Evolutionary conservation across 106 monocot species (phyloP), one percentile per base, ranked within the genome.

Genomic region (Acanthochlamys bracteata): DNA sequence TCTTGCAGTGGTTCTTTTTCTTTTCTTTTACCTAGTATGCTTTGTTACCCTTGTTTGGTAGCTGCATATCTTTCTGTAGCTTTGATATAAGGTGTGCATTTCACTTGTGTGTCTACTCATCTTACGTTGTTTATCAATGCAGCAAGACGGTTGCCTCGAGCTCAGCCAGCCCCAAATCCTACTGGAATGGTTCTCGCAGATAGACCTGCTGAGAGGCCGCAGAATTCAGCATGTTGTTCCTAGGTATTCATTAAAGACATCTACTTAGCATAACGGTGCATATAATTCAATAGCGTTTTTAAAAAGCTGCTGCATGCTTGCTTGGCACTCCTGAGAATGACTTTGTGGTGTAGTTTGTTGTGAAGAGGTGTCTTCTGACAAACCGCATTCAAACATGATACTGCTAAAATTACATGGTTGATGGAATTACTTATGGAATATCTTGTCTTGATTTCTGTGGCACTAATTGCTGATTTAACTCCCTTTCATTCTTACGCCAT

Each of bases 91-190:
- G 33, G 33, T 6, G 4, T 33, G 33, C 10, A 33, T 40, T 62
- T 62, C 17, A 13, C 41, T 1, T 62, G 39, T 12, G 17, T 49
- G 10, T 14, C 17, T 49, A 49, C 9, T 49, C 49, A 49, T 2
- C 2, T 12, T 10, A 49, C 49, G 4, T 4, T 17, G 12, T 49
- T 66, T 7, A n/a, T 16, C 25, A 7, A 46, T 25, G 41, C 73
- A 73, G 73, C 73, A 49, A 73, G 57, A 65, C 25, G 73, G 27
- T 66, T 73, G 45, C 73, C 73, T 26, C 65, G 65, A 20, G 73
- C 73, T 39, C 73, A 73, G 24, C 65, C 46, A 47, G 73, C 73
- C 65, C 73, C 54, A 57, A 65, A 73, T 24, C 73, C 73, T 13
- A 25, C 65, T 0, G 73, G 73, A 10, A 73, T 73, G 65, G 65